Conservation (phyloP, 768 basidiomycete species). For the Gloeopeniophorella convolvens region DNA sequence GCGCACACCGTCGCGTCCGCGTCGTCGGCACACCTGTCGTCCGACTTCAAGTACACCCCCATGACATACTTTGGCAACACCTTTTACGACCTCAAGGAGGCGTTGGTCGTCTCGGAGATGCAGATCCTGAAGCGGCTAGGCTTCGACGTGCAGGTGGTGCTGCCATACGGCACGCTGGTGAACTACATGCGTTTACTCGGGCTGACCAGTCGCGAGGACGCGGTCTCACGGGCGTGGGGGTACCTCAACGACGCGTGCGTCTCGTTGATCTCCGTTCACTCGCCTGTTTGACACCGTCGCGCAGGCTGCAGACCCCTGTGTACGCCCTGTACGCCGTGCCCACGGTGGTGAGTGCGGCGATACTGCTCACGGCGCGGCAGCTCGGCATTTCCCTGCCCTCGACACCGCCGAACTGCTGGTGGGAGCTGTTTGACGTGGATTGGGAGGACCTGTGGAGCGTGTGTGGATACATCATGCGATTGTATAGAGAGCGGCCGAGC, state of each 20-base stretch:
- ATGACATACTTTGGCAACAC: conserved; percentile 87
- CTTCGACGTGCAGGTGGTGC: conserved; percentile 88
- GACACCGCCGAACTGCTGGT: conserved; percentile 73
- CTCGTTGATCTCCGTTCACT: neutral
- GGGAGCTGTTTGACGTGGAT: conserved; percentile 87
- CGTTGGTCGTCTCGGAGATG: conserved; percentile 93
- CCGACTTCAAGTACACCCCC: conserved; percentile 57
- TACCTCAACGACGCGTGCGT: conserved; percentile 94
- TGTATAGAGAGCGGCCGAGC: conserved; percentile 54
- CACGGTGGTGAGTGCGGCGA: conserved; percentile 84
- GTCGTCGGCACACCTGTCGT: conserved; percentile 28
- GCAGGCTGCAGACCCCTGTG: conserved; percentile 89
- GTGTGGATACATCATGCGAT: conserved; percentile 75
- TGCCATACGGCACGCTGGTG: conserved; percentile 91
- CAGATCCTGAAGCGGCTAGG: conserved; percentile 93
- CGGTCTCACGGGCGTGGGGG: conserved; percentile 82
- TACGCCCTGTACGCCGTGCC: conserved; percentile 87
- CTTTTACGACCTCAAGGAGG: conserved; percentile 94
- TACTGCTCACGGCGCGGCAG: conserved; percentile 72
- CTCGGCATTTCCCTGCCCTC: conserved; percentile 71
- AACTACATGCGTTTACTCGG: conserved; percentile 91
- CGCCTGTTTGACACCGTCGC: neutral
- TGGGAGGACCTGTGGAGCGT: conserved; percentile 87
- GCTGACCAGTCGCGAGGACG: conserved; percentile 63
- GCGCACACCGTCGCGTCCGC: conserved; percentile 40